phyloP scores from a whole-genome alignment of 1,284 basidiomycete genomes.

The Omphalotus olearius region DNA sequence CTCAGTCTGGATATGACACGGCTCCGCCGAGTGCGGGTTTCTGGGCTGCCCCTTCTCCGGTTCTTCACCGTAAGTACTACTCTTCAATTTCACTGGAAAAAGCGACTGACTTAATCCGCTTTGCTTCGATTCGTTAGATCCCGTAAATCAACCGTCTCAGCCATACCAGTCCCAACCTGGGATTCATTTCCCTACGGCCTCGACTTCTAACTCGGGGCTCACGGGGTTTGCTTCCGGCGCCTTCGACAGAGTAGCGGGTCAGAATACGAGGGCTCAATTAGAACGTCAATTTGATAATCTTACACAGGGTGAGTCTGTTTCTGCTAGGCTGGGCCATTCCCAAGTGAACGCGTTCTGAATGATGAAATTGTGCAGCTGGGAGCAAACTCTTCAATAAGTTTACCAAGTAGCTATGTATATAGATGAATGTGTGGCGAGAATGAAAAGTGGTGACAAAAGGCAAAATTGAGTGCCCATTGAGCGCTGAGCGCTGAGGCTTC shows the following conservation, averaged over 20 bases:
- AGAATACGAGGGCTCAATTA: conserved; percentile 37
- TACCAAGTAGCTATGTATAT: conserved; percentile 21
- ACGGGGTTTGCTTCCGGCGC: conserved; percentile 32
- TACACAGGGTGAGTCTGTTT: conserved; percentile 33
- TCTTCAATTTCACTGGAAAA: conserved; percentile 12
- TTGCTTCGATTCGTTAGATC: background rate
- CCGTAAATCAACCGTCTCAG: too few relatives aligned
- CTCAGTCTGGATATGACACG: background rate
- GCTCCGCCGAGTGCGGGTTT: background rate
- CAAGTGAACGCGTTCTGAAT: background rate
- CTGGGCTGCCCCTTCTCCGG: conserved; percentile 18
- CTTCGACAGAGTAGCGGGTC: conserved; percentile 41
- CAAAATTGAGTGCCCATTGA: too few relatives aligned
- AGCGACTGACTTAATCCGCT: background rate
- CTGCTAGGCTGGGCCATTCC: conserved; percentile 1
- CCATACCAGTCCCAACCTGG: background rate
- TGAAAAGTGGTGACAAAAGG: too few relatives aligned
- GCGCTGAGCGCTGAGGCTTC: too few relatives aligned
- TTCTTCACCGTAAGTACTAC: conserved; percentile 34
- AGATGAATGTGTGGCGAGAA: too few relatives aligned
- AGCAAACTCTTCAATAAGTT: conserved; percentile 40
- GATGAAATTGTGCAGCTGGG: conserved; percentile 26
- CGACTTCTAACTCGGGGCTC: conserved; percentile 19
- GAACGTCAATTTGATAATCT: conserved; percentile 32
- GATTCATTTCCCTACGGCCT: background rate